Conservation (phyloP, 2,329 filamentous ascomycete genomes). For the Hypoxylon rubiginosum region DNA sequence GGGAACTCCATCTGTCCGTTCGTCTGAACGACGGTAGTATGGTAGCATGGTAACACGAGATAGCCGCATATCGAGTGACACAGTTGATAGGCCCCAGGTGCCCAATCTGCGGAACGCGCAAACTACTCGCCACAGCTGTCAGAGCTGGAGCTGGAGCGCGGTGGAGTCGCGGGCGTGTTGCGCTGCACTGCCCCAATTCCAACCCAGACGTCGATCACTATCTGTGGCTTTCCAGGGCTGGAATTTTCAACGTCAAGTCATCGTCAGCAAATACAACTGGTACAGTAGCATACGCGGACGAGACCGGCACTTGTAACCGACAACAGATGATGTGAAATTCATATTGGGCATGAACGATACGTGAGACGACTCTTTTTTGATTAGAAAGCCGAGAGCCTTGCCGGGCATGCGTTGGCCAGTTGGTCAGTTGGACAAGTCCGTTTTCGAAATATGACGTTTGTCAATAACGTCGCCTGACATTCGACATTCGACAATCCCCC, state of each 20-base stretch:
- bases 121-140: constrained; percentile 46
- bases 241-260: constrained; percentile 36
- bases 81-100: background rate
- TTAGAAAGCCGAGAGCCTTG: constrained; percentile 25
- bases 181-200: constrained; percentile 39
- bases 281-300: constrained; percentile 2
- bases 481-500: no score
- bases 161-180: constrained; percentile 8
- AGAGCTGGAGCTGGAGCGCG: no score
- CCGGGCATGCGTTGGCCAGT: background rate
- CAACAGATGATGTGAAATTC: constrained; percentile 25
- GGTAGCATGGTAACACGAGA: constrained; percentile 23
- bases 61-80: constrained; percentile 37
- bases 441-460: constrained; percentile 31
- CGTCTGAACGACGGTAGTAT: constrained; percentile 6
- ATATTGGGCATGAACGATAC: constrained; percentile 9
- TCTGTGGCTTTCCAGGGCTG: constrained; percentile 36
- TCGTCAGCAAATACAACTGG: background rate
- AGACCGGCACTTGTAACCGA: constrained; percentile 16
- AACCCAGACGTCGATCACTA: constrained; percentile 37
- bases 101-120: constrained; percentile 30
- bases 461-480: constrained; percentile 11
- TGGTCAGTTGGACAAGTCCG: background rate
- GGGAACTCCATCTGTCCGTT: constrained; percentile 20
- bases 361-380: constrained; percentile 15